Evolutionary conservation across 2,329 filamentous ascomycete genomes (phyloP), one percentile per base, ranked within the genome.

Genomic region (Neophaeococcomyces aloes): DNA sequence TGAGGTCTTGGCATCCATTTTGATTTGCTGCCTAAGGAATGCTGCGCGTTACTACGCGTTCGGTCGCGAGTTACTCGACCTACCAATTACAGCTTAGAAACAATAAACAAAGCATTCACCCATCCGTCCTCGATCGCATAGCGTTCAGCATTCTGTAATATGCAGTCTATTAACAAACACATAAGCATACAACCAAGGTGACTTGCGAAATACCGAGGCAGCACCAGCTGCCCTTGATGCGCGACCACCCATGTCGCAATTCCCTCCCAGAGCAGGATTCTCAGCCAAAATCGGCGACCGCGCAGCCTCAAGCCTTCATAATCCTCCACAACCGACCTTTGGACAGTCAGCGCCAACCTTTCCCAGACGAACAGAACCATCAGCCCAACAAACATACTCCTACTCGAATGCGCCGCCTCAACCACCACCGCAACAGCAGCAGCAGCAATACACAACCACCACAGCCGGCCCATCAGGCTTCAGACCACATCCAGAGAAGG

Each of bases 251-350:
- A 41, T 41, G 38, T 41, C 38, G 38, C 38, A 41, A 25, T 77
- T 78, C 57, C 70, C 69, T 42, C 65, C 71, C 40, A 72, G 75
- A 53, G 67, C 69, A 52, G 71, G 71, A 53, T 69, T 68, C 47
- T 69, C 76, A 46, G 65, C 64, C 49, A 73, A 73, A 59, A 61
- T 72, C n/a, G 68, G 70, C 41, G 70, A 74, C 44, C 66, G 70
- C 41, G 63, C 65, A 2, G 47, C 44, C 8, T 42, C 61, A 13
- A 33, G 29, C 13, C 27, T 40, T 17, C 38, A 40, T 19, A 4
- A 25, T 51, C 58, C 51, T 48, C 46, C 53, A 38, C 53, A 59
- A 47, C 49, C 58, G 52, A 57, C 56, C 52, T 66, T 58, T 52
- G 63, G 56, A 50, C 62, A 56, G 59, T 61, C 56, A 47, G 63